phyloP scores from a whole-genome alignment of 2,329 filamentous ascomycete species.

The Neopestalotiopsis sp. region DNA sequence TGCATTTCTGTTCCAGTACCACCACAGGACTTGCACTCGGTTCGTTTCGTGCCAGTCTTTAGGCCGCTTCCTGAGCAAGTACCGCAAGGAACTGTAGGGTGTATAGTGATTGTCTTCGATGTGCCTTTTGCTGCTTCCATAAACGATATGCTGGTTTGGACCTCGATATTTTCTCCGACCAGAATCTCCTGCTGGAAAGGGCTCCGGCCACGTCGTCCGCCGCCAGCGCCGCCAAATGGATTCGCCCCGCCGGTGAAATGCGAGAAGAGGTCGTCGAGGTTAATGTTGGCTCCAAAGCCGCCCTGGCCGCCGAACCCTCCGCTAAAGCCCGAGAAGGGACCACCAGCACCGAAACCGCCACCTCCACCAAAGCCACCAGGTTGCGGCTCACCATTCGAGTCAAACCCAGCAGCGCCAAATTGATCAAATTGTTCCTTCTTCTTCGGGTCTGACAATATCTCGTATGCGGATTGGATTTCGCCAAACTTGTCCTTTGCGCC shows the following conservation, averaged over 20 bases:
- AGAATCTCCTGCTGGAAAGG: conserved; percentile 80
- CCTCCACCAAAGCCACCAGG: conserved; percentile 56
- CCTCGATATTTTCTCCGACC: conserved; percentile 95
- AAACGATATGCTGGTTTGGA: conserved; percentile 91
- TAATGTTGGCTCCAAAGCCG: conserved; percentile 83
- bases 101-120: conserved; percentile 85
- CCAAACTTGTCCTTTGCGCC: conserved; percentile 93
- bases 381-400: conserved; percentile 67
- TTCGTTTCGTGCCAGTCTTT: conserved; percentile 77
- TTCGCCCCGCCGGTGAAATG: conserved; percentile 71
- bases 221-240: conserved; percentile 59
- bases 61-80: conserved; percentile 85
- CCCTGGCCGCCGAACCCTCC: conserved; percentile 44
- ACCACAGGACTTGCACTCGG: conserved; percentile 78
- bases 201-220: conserved; percentile 54
- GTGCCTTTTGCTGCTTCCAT: conserved; percentile 95
- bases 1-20: conserved; percentile 88
- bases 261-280: conserved; percentile 94
- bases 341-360: conserved; percentile 66
- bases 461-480: conserved; percentile 92
- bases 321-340: conserved; percentile 53
- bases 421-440: conserved; percentile 93
- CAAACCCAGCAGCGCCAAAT: conserved; percentile 86
- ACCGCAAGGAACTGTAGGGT: conserved; percentile 79
- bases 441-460: conserved; percentile 88